phyloP scores from a whole-genome alignment of 2,329 filamentous ascomycete species.

The Apiospora pterosperma region DNA sequence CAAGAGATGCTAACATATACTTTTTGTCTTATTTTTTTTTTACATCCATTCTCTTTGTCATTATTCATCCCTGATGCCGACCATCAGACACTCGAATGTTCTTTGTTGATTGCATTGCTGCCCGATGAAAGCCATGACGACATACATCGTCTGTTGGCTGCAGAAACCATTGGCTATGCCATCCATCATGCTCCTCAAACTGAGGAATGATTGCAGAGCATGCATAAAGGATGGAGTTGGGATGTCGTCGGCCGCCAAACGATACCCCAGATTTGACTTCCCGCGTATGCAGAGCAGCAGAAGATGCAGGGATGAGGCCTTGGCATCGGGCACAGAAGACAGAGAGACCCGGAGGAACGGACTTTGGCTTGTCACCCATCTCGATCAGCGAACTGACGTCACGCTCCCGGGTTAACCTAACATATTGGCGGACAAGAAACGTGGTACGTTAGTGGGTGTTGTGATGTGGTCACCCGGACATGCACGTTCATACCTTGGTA shows the following conservation, averaged over 20 bases:
- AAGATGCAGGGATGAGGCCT: neutral
- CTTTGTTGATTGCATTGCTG: neutral
- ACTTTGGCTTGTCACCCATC: neutral
- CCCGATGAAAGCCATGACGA: neutral
- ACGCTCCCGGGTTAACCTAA: too few relatives aligned
- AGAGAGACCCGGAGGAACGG: neutral
- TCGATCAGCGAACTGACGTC: neutral
- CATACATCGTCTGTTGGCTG: neutral
- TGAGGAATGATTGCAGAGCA: neutral
- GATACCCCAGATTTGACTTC: neutral
- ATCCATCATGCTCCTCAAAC: neutral
- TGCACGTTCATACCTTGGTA: neutral
- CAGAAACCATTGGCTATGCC: neutral
- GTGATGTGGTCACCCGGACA: neutral
- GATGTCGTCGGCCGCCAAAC: neutral
- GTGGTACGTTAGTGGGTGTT: neutral
- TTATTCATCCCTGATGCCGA: too few relatives aligned
- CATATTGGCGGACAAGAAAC: neutral
- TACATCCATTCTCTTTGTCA: neutral
- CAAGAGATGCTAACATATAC: slow-evolving; percentile 18
- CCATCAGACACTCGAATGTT: neutral
- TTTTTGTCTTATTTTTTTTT: neutral
- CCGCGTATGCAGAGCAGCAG: neutral
- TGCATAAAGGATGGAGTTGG: too few relatives aligned
- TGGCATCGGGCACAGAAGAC: neutral